phyloP scores from a whole-genome alignment of 2,329 filamentous ascomycete genomes.

The Fusarium praegraminearum region DNA sequence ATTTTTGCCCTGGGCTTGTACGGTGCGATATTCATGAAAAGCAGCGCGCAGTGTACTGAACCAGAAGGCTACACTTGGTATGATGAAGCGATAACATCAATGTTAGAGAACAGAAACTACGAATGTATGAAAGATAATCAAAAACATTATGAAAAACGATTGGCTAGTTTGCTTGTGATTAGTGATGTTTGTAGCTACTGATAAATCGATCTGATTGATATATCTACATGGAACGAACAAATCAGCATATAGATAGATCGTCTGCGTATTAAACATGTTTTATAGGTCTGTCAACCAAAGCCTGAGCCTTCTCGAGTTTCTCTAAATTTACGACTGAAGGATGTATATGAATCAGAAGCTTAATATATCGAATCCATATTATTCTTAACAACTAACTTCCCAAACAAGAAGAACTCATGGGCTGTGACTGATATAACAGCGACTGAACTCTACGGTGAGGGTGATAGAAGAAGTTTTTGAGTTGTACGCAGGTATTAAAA shows the following conservation, averaged over 20 bases:
- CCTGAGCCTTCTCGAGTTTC: no score
- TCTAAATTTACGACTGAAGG: no score
- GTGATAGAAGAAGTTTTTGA: no score
- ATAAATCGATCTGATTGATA: not conserved
- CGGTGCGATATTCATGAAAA: not conserved
- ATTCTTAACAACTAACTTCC: no score
- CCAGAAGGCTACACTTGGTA: not conserved
- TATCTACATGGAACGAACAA: not conserved
- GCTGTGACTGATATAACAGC: no score
- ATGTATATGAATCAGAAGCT: no score
- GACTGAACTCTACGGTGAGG: no score
- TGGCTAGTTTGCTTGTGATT: not conserved
- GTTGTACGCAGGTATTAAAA: not conserved
- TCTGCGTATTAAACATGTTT: slow-evolving; percentile 3
- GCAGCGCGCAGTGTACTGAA: not conserved
- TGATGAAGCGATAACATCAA: not conserved
- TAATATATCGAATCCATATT: no score
- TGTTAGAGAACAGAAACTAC: not conserved
- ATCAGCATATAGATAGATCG: not conserved
- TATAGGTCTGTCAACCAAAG: not conserved
- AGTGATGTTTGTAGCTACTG: not conserved
- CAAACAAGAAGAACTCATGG: no score
- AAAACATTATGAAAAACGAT: not conserved
- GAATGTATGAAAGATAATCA: not conserved
- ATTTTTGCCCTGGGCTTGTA: slow-evolving; percentile 13